Conservation (phyloP, 2,329 filamentous ascomycete species). For the Cercospora canescens region DNA sequence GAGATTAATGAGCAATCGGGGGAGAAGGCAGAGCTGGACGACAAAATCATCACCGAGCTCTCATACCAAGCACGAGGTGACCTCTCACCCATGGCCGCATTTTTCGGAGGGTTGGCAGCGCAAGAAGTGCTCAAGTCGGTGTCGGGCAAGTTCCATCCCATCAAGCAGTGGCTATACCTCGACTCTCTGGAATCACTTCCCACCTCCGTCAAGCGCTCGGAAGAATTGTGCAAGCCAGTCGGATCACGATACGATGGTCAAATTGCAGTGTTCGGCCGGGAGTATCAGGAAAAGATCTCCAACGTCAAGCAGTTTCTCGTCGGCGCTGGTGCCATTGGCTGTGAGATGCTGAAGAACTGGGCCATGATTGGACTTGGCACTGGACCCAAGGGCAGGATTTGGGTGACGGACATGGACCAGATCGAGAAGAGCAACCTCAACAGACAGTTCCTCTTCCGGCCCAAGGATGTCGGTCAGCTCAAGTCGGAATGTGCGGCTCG, state of each 20-base stretch:
- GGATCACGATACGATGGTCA: slow-evolving; percentile 93
- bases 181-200: slow-evolving; percentile 97
- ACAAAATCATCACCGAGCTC: slow-evolving; percentile 89
- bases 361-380: slow-evolving; percentile 95
- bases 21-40: slow-evolving; percentile 79
- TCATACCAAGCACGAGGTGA: slow-evolving; percentile 94
- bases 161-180: slow-evolving; percentile 95
- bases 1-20: slow-evolving; percentile 65
- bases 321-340: slow-evolving; percentile 94
- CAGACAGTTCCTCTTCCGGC: slow-evolving; percentile 91
- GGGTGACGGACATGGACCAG: slow-evolving; percentile 94
- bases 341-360: slow-evolving; percentile 99
- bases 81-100: slow-evolving; percentile 85
- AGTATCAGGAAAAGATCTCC: slow-evolving; percentile 90
- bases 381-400: slow-evolving; percentile 85
- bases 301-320: slow-evolving; percentile 93
- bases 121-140: slow-evolving; percentile 97
- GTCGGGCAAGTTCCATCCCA: slow-evolving; percentile 96
- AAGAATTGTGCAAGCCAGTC: slow-evolving; percentile 83
- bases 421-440: slow-evolving; percentile 99
- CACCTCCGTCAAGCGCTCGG: slow-evolving; percentile 69
- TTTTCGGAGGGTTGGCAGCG: slow-evolving; percentile 90
- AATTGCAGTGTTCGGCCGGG: slow-evolving; percentile 90
- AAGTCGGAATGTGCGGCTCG: slow-evolving; percentile 93
- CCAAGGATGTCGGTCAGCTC: slow-evolving; percentile 89